A percentile compares a stretch with the other conserved stretches of the same genome.
Conservation (phyloP, 805 yeast species). For the Barnettozyma sucrosica region DNA sequence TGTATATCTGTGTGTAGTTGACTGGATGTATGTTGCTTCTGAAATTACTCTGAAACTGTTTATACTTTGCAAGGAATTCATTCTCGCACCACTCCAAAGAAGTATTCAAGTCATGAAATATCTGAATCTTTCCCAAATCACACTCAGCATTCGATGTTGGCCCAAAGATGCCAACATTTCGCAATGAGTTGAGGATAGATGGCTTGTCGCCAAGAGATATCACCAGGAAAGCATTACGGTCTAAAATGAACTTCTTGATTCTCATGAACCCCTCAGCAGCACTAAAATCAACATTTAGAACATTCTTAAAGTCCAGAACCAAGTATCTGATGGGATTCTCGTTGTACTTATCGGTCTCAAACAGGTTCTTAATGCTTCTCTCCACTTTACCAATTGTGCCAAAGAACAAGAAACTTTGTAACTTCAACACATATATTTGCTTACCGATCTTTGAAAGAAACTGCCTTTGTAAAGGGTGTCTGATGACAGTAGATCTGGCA, state of each 20-base stretch:
- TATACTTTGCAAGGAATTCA: constrained; percentile 52
- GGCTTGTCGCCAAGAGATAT: constrained; percentile 74
- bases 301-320: constrained; percentile 79
- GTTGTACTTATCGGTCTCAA: constrained; percentile 41
- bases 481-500: constrained; percentile 85
- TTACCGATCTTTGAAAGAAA: constrained; percentile 82
- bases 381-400: constrained; percentile 95
- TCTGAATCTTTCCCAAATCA: constrained; percentile 36
- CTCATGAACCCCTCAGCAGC: constrained; percentile 95
- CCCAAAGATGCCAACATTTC: constrained; percentile 73
- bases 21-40: not conserved
- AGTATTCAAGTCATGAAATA: constrained; percentile 74
- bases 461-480: constrained; percentile 85
- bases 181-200: constrained; percentile 60
- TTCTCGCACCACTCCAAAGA: constrained; percentile 98
- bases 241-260: constrained; percentile 69
- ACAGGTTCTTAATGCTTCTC: constrained; percentile 55
- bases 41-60: constrained; percentile 24
- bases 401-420: constrained; percentile 86
- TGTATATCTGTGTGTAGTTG: constrained; percentile 1
- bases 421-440: constrained; percentile 81
- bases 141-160: constrained; percentile 29
- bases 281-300: constrained; percentile 78
- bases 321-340: constrained; percentile 69
- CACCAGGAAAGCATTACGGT: constrained; percentile 63